Evolutionary conservation across 495 filamentous ascomycete species (phyloP), one percentile per base, ranked within the genome.

Genomic region (Aspergillus homomorphus): DNA sequence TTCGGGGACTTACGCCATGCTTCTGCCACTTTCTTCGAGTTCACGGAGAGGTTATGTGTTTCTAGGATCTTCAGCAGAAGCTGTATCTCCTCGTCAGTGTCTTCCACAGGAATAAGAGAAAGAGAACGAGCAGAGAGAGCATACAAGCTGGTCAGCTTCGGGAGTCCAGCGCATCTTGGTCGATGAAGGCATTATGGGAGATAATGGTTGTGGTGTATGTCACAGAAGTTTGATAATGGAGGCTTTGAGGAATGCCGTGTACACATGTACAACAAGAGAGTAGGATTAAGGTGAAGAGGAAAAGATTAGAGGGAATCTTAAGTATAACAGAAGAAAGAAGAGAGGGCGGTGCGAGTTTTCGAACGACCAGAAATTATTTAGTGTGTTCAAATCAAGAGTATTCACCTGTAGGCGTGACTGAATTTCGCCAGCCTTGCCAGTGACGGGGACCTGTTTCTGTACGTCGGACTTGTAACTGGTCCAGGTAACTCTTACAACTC

Each of bases 41-140:
- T 73, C n/a, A 78, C 66, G 8, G 43, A 62, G 8, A 82, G 24
- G 0, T 74, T 62, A 19, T 76, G 76, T 5, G 74, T 78, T 49
- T 80, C 72, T 5, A 82, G 59, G 51, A 81, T 76, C 41, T 78
- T 82, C 1, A 78, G 55, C 0, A 82, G 65, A 15, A 82, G 74
- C 79, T 80, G 53, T 50, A 7, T 4, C 14, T 16, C 26, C 6
- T 16, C 7, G 46, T 28, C 15, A 26, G 9, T 18, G n/a, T 43
- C 3, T 16, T 18, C 5, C 16, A 18, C 10, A 23, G 12, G 28
- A 4, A 3, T 38, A 0, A 16, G 33, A 20, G 30, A 26, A 28
- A 21, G 23, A 18, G 18, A 28, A n/a, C 16, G 53, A n/a, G 12
- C n/a, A 38, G 24, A 21, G 14, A 9, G 44, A 15, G 18, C 69